Percentiles rank a stretch among this genome's conserved stretches.
Evolutionary conservation across 805 yeast species (phyloP).

Genomic region (Pichia manshurica): DNA sequence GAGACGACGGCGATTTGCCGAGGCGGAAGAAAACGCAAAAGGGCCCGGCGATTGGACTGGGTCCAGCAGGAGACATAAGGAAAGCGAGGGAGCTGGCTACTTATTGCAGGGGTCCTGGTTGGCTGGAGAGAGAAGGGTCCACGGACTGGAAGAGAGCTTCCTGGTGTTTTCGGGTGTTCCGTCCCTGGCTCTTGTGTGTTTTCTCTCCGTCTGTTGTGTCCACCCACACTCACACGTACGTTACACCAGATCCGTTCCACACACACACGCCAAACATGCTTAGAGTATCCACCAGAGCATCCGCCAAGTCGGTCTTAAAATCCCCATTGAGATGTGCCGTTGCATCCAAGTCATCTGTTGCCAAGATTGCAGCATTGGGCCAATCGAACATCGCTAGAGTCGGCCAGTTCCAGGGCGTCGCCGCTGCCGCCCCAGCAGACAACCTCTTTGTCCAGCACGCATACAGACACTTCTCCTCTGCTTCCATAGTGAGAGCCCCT

Average conservation of each 20-base stretch:
- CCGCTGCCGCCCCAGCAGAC: too few relatives aligned
- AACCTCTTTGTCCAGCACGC: background rate
- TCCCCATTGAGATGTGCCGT: too few relatives aligned
- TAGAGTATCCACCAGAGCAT: background rate
- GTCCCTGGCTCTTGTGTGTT: too few relatives aligned
- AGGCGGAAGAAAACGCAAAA: too few relatives aligned
- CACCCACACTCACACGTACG: background rate
- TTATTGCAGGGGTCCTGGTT: too few relatives aligned
- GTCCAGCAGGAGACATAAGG: too few relatives aligned
- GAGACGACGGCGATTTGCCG: too few relatives aligned
- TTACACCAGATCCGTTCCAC: background rate
- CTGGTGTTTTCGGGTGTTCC: too few relatives aligned
- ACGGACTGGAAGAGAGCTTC: background rate
- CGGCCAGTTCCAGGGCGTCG: too few relatives aligned
- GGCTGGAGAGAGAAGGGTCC: background rate
- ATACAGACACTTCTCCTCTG: slow-evolving; percentile 6
- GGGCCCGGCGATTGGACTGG: too few relatives aligned
- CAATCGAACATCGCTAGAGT: background rate
- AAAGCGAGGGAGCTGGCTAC: too few relatives aligned
- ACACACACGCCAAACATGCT: background rate
- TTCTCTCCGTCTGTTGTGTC: background rate
- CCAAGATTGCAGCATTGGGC: background rate
- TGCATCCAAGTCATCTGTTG: background rate
- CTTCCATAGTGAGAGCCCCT: slow-evolving; percentile 4
- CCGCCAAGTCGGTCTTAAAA: background rate